Conservation (phyloP, 208 protist genomes). For the Acanthamoeba healyi region DNA sequence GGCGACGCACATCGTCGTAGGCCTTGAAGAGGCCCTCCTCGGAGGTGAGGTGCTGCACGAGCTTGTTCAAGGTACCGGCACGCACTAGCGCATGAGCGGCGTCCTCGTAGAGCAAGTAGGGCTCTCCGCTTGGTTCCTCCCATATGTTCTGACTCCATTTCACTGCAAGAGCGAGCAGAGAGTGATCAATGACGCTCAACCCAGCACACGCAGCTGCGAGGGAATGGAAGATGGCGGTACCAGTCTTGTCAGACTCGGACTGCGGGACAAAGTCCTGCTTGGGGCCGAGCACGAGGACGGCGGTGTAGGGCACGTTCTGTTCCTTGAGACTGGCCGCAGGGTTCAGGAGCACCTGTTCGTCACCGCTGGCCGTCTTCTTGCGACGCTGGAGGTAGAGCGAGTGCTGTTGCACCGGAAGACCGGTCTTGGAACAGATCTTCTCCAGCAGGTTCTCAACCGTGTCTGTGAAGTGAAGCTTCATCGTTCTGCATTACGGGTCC, state of each 20-base stretch:
- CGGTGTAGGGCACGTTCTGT: constrained; percentile 33
- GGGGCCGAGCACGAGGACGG: not conserved
- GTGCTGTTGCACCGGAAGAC: not conserved
- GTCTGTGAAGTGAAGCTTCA: constrained; percentile 47
- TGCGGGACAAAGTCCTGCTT: constrained; percentile 12
- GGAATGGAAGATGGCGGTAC: too few relatives aligned
- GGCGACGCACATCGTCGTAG: constrained; percentile 22
- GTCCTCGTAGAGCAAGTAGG: constrained; percentile 34
- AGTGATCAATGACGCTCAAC: too few relatives aligned
- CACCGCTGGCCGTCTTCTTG: not conserved
- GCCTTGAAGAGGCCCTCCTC: constrained; percentile 58
- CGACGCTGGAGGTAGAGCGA: constrained; percentile 28
- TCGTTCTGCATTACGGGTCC: not conserved
- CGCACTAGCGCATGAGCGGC: not conserved
- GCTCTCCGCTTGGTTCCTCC: constrained; percentile 41
- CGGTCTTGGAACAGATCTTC: constrained; percentile 32
- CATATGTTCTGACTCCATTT: constrained; percentile 18
- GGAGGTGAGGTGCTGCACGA: constrained; percentile 63
- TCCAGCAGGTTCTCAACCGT: constrained; percentile 29
- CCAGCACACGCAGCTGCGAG: too few relatives aligned
- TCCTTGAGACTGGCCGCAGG: constrained; percentile 34
- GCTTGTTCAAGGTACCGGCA: constrained; percentile 64
- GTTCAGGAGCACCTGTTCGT: constrained; percentile 55
- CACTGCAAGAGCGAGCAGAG: not conserved
- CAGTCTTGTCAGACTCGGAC: not conserved